phyloP scores from a whole-genome alignment of 73 alveolate species.

The Blepharisma japonicum region DNA sequence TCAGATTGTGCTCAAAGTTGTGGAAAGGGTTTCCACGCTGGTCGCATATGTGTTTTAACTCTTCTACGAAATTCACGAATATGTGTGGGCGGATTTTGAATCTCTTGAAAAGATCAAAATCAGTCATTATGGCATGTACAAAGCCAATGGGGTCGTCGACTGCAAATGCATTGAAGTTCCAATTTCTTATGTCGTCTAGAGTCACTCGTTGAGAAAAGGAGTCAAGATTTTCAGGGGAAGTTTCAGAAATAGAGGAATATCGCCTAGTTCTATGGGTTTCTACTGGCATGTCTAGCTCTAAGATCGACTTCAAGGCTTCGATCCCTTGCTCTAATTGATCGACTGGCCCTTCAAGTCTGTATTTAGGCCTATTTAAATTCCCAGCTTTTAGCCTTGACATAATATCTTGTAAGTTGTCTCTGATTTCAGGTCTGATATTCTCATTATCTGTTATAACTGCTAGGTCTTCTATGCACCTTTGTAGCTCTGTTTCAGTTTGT shows the following conservation, averaged over 20 bases:
- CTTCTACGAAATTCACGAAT: not conserved
- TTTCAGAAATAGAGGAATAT: not conserved
- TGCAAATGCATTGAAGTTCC: conserved; percentile 23
- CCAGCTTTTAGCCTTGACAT: conserved; percentile 4
- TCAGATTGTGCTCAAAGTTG: conserved; percentile 48
- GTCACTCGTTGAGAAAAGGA: not conserved
- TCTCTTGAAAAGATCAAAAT: not conserved
- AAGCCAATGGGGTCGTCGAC: not conserved
- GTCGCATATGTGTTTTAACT: conserved; percentile 10
- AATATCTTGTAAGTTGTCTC: not conserved
- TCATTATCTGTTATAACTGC: not conserved
- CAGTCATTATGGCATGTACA: not conserved
- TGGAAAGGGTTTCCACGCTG: conserved; percentile 47
- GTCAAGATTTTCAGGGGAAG: not conserved
- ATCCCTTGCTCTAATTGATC: not conserved
- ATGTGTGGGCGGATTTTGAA: not conserved
- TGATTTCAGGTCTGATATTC: not conserved
- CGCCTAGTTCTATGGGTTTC: not conserved
- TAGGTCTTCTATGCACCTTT: not conserved
- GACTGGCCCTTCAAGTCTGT: not conserved
- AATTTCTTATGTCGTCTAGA: not conserved
- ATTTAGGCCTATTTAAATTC: not conserved
- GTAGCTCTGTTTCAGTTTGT: conserved; percentile 8
- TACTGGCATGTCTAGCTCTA: not conserved
- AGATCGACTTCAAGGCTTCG: conserved; percentile 10